Base-by-base conservation (phyloP, 306 rosid species). In the Cucumis melo region DNA sequence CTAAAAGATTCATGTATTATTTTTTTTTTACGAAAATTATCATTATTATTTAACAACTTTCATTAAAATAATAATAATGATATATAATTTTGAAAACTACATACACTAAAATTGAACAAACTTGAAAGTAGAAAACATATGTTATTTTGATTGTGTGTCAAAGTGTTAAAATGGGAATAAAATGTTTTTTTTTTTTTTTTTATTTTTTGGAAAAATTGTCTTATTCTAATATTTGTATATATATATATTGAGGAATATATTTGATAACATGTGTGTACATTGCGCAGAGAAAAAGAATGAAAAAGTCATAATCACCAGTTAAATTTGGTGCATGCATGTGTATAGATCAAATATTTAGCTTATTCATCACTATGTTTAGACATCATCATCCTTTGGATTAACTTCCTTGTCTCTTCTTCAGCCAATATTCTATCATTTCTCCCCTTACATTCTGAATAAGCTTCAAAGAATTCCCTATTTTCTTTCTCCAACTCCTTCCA, bases 401-500 rank as follows among this genome's bases (percentile, higher is more conserved):
- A 84, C 74, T 75, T 85, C 71, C 80, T 88, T 80, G 96, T 94
- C 92, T 92, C 98, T 89, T 91, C 92, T 64, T 87, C 96, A 1
- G 92, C 86, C 92, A 90, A 14, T 72, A 14, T 89, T 82, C 86
- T 83, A 19, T 89, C 88, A 44, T 79, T 87, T 73, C 87, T 91
- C 58, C 85, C 80, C 64, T 80, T 88, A 8, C 89, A 87, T 82
- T 84, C 71, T 10, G 83, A 81, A 73, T 94, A 94, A 0, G 87
- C 90, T 83, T 90, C 89, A 78, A 94, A 94, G 84, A 94, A 94
- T 12, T 82, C 87, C 81, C 88, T 87, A 88, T 94, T 94, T 61
- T 88, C 97, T 89, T 92, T 94, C 93, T 89, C 93, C 51, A 94
- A 58, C 77, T 89, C 99, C 34, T 83, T 94, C 99, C 99, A 94